A percentile compares a stretch with the other conserved stretches of the same genome.
These are phyloP conservation scores for Cladosporium phlei DNA, from an alignment of 2,329 filamentous ascomycete genomes.

Conservation along the genomic window DNA sequence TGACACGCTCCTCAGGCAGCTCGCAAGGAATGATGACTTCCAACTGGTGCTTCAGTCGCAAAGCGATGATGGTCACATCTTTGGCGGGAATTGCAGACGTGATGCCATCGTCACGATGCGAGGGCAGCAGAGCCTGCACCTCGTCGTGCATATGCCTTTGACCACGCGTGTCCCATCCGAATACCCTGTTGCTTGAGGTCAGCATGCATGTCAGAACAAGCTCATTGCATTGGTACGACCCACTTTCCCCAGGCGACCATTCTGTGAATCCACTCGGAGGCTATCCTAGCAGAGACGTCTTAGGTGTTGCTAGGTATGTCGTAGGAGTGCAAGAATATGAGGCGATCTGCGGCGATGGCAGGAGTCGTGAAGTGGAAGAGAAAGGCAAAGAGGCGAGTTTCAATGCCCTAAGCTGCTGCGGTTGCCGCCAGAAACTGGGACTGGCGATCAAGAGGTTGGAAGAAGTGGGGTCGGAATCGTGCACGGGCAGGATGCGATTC, in stretches of 20 bases:
- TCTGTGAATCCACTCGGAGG: slow-evolving; percentile 5
- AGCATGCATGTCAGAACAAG: not conserved
- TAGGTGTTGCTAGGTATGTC: too few relatives aligned
- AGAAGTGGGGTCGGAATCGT: too few relatives aligned
- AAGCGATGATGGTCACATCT: slow-evolving; percentile 82
- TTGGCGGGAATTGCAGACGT: slow-evolving; percentile 66
- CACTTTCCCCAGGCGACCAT: slow-evolving; percentile 22
- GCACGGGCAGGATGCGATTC: too few relatives aligned
- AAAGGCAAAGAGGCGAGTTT: too few relatives aligned
- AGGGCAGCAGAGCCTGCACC: slow-evolving; percentile 54
- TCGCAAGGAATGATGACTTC: slow-evolving; percentile 89
- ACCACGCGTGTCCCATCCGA: slow-evolving; percentile 33
- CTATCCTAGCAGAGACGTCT: not conserved
- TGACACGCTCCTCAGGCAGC: slow-evolving; percentile 70
- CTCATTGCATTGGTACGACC: slow-evolving; percentile 8
- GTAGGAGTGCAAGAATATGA: too few relatives aligned
- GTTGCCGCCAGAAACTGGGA: too few relatives aligned
- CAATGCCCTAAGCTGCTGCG: too few relatives aligned
- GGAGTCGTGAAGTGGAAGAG: too few relatives aligned
- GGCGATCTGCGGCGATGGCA: too few relatives aligned
- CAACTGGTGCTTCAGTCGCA: slow-evolving; percentile 85
- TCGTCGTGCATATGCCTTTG: slow-evolving; percentile 40
- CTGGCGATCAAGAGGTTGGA: too few relatives aligned
- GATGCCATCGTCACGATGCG: slow-evolving; percentile 53
- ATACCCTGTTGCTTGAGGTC: slow-evolving; percentile 12